Conservation (phyloP, 1,284 basidiomycete genomes). For the Leccinum pallidistipes region DNA sequence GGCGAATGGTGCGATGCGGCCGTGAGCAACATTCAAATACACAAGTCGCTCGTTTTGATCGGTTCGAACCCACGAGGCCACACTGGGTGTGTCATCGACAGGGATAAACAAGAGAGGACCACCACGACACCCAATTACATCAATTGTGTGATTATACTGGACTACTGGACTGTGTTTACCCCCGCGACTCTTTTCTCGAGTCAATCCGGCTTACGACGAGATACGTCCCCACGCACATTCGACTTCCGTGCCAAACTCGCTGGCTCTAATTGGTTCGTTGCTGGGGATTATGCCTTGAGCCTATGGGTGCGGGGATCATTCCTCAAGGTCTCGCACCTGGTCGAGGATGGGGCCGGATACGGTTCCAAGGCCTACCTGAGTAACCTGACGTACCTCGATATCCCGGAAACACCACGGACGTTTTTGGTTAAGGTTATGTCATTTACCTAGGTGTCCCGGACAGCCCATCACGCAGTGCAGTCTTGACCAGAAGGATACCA, state of each 20-base stretch:
- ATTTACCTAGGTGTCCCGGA: constrained; percentile 33
- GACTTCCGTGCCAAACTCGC: constrained; percentile 25
- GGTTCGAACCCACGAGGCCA: constrained; percentile 19
- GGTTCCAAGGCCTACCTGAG: constrained; percentile 25
- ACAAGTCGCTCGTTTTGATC: constrained; percentile 29
- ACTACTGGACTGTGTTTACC: constrained; percentile 30
- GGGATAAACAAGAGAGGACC: constrained; percentile 28
- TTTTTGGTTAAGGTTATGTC: constrained; percentile 29
- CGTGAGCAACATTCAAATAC: constrained; percentile 23
- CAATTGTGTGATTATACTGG: constrained; percentile 16
- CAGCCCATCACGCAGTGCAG: constrained; percentile 32
- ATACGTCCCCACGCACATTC: constrained; percentile 1
- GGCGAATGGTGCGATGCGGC: constrained; percentile 34
- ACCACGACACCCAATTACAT: constrained; percentile 25
- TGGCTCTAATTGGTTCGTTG: constrained; percentile 18
- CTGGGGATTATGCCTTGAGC: constrained; percentile 25
- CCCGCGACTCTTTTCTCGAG: constrained; percentile 27
- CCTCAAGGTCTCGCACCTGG: constrained; percentile 29
- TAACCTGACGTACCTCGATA: constrained; percentile 24
- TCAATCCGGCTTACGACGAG: constrained; percentile 28
- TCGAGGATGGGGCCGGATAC: constrained; percentile 28
- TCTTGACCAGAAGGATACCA: constrained; percentile 30
- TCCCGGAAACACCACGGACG: constrained; percentile 26
- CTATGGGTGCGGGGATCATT: constrained; percentile 27
- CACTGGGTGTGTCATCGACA: constrained; percentile 26